Evolutionary conservation across 306 rosid genomes (phyloP).

Genomic region (Styphnolobium japonicum): DNA sequence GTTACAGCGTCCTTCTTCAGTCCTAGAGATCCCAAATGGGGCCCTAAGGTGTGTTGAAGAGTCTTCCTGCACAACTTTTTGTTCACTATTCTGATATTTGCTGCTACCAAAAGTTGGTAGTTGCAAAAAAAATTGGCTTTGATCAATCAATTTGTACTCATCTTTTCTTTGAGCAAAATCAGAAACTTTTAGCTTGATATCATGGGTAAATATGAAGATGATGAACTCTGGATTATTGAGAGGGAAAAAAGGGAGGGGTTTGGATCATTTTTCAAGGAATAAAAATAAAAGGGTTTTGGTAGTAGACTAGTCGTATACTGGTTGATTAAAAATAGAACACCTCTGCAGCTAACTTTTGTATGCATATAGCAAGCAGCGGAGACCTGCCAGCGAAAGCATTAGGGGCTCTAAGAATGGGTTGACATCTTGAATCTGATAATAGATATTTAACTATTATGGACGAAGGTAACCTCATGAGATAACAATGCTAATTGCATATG

Average conservation of each 20-base stretch:
- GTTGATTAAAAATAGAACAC: background rate
- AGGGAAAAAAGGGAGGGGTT: background rate
- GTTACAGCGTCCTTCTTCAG: constrained; percentile 66
- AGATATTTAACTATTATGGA: background rate
- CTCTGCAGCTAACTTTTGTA: background rate
- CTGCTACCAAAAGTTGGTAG: constrained; percentile 28
- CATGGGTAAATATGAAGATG: background rate
- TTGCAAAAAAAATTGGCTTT: constrained; percentile 14
- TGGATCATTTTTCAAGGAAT: background rate
- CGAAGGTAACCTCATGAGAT: background rate
- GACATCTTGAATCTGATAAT: background rate
- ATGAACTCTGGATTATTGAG: background rate
- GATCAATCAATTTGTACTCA: constrained; percentile 3
- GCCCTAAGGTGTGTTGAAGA: constrained; percentile 26
- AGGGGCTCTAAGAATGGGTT: background rate
- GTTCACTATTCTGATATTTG: background rate
- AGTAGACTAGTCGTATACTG: background rate
- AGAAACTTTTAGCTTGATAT: background rate
- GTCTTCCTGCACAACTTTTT: background rate
- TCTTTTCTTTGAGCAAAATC: background rate
- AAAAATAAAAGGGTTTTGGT: background rate
- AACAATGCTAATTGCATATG: background rate
- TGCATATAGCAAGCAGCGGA: background rate
- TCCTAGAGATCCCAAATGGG: constrained; percentile 77
- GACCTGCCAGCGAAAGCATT: constrained; percentile 9